Evolutionary conservation across 139 green algal genomes (phyloP).

Genomic region (Raphidocelis subcapitata): DNA sequence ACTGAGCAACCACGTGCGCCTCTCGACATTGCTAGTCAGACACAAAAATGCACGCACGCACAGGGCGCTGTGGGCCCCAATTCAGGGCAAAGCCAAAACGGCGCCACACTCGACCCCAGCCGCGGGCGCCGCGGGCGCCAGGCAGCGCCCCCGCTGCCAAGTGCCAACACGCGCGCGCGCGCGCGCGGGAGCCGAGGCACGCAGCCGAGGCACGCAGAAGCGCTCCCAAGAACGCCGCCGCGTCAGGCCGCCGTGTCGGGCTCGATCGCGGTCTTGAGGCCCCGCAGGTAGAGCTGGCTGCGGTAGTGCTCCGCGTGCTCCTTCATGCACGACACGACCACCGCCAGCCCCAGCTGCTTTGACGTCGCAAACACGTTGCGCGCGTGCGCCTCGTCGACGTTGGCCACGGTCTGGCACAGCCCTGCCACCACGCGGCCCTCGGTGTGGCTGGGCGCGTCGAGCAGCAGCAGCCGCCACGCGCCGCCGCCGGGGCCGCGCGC

Average conservation of each 20-base stretch:
- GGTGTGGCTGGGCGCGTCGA: slow-evolving; percentile 40
- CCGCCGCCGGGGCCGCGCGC: slow-evolving; percentile 28
- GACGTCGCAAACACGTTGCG: slow-evolving; percentile 54
- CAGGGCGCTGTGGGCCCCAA: no score
- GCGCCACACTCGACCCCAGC: no score
- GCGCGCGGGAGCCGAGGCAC: no score
- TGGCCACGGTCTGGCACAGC: slow-evolving; percentile 34
- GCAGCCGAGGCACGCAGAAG: no score
- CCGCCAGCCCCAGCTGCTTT: slow-evolving; percentile 53
- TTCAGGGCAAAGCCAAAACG: no score
- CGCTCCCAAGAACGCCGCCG: no score
- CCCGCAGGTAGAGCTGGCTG: slow-evolving; percentile 47
- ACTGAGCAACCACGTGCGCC: no score
- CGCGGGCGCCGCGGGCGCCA: no score
- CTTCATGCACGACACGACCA: slow-evolving; percentile 57
- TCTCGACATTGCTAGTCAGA: no score
- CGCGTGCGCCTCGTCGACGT: slow-evolving; percentile 32
- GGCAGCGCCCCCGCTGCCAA: no score
- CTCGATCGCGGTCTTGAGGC: slow-evolving; percentile 48
- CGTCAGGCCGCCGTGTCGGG: slow-evolving; percentile 42
- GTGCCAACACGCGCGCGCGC: no score
- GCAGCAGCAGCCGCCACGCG: slow-evolving; percentile 48
- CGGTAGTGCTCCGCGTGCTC: slow-evolving; percentile 62
- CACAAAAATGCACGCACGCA: no score
- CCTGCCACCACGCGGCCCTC: slow-evolving; percentile 42